These are phyloP conservation scores for Pseudozyma tsukubaensis DNA, from an alignment of 1,284 basidiomycete genomes.

Conservation along the genomic window DNA sequence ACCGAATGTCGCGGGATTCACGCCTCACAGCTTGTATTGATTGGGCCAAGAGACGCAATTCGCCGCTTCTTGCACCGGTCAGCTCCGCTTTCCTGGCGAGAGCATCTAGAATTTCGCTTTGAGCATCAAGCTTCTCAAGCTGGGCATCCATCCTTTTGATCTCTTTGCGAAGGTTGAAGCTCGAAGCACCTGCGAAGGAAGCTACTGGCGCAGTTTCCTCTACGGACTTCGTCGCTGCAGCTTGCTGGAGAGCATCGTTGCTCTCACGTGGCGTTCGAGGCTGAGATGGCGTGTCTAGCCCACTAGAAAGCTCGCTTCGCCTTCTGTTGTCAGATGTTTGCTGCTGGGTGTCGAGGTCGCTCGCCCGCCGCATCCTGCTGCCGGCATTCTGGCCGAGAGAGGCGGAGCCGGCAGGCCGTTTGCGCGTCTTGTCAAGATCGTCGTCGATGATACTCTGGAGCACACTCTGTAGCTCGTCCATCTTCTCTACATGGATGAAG, in stretches of 20 bases:
- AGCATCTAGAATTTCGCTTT: constrained; percentile 83
- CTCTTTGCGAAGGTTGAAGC: constrained; percentile 36
- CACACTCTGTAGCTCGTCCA: constrained; percentile 81
- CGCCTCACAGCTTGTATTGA: constrained; percentile 83
- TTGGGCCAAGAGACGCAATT: constrained; percentile 82
- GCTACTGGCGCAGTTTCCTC: neutral
- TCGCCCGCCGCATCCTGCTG: constrained; percentile 14
- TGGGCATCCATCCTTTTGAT: constrained; percentile 72
- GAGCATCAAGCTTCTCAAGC: constrained; percentile 80
- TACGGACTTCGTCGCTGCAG: neutral
- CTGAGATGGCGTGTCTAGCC: constrained; percentile 3
- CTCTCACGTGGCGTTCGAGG: constrained; percentile 17
- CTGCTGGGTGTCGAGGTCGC: constrained; percentile 17
- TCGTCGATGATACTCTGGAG: constrained; percentile 92
- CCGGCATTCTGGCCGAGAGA: constrained; percentile 15
- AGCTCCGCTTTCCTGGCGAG: constrained; percentile 93
- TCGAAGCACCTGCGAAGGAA: constrained; percentile 14
- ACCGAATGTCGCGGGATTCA: constrained; percentile 83
- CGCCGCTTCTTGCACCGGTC: constrained; percentile 82
- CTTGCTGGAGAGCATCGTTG: no score
- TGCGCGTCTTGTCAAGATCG: constrained; percentile 35
- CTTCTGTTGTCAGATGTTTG: constrained; percentile 19
- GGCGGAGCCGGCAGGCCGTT: constrained; percentile 7
- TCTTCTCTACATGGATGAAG: constrained; percentile 46
- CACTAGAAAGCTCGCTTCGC: constrained; percentile 3